Base-by-base conservation (phyloP, 176 grass and related monocot genomes). In the Luzula sylvatica region DNA sequence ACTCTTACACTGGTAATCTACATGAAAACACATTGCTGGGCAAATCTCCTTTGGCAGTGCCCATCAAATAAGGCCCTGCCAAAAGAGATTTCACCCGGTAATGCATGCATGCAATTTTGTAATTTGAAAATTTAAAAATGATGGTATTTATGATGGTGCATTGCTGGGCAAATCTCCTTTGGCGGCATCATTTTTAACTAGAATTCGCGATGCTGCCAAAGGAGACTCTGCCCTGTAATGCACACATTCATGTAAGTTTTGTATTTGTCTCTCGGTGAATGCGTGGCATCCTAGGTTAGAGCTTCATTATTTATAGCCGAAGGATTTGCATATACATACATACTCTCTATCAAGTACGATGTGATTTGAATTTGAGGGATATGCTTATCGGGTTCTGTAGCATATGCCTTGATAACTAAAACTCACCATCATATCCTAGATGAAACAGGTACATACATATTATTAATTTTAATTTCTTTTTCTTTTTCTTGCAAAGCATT, bases 1-100 rank as follows among this genome's bases (percentile, higher is more conserved):
- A n/a, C n/a, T n/a, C 11, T 55, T 16, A 28, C 13, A 55, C 52
- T 15, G 26, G 49, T 70, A 38, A 23, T 42, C 19, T 35, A 9
- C 30, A 35, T 35, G 30, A 35, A 35, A 9, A 7, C 5, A 35
- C 30, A 83, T 83, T 56, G 64, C 86, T 69, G 68, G 72, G 76
- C 80, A 90, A 77, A 57, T 77, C 65, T 84, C 68, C 75, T 81
- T 80, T 84, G 86, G 76, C 80, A 71, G 75, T 49, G 17, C 52
- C 27, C 23, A 15, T 32, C 26, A 42, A 15, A 44, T 16, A 14
- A 4, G 48, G 5, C 3, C 41, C 5, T 56, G 27, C 15, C 43
- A 62, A 26, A 41, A 14, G 49, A 28, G 13, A 70, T 20, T 56
- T 5, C 26, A 55, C 22, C 3, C 14, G 38, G 46, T 44, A 28